phyloP scores from a whole-genome alignment of 345 rosid species.

The Clarkia xantiana region DNA sequence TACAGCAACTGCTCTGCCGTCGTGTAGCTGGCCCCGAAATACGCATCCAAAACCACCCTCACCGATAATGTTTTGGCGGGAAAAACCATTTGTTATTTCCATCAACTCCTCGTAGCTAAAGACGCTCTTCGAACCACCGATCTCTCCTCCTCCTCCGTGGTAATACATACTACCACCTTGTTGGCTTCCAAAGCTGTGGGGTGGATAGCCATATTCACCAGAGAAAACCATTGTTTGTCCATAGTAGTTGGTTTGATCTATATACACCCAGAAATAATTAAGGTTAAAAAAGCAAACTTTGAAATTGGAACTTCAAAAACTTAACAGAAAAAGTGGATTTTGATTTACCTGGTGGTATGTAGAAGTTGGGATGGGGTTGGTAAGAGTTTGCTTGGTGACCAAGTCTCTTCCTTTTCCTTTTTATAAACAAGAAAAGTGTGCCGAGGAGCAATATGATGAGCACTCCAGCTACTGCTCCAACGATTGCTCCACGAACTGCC shows the following conservation, averaged over 20 bases:
- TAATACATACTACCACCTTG: constrained; percentile 18
- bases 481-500: constrained; percentile 4
- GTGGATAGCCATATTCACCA: constrained; percentile 6
- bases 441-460: constrained; percentile 42
- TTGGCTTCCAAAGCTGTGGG: constrained; percentile 39
- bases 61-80: constrained; percentile 56
- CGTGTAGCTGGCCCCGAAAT: constrained; percentile 39
- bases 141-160: constrained; percentile 26
- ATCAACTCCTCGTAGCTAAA: constrained; percentile 62
- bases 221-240: constrained; percentile 17
- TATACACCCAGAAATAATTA: neutral
- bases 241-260: constrained; percentile 20
- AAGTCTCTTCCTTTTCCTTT: constrained; percentile 27
- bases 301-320: too few relatives aligned
- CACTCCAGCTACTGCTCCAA: constrained; percentile 33
- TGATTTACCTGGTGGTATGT: constrained; percentile 34
- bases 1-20: constrained; percentile 64
- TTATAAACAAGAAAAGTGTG: constrained; percentile 21
- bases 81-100: constrained; percentile 76
- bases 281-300: constrained; percentile 21
- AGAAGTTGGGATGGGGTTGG: constrained; percentile 32
- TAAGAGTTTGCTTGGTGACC: constrained; percentile 19
- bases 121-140: constrained; percentile 36
- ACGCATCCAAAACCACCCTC: constrained; percentile 98
- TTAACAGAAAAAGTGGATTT: neutral